Base-by-base conservation (phyloP, 768 basidiomycete genomes). In the Mycena rosella region DNA sequence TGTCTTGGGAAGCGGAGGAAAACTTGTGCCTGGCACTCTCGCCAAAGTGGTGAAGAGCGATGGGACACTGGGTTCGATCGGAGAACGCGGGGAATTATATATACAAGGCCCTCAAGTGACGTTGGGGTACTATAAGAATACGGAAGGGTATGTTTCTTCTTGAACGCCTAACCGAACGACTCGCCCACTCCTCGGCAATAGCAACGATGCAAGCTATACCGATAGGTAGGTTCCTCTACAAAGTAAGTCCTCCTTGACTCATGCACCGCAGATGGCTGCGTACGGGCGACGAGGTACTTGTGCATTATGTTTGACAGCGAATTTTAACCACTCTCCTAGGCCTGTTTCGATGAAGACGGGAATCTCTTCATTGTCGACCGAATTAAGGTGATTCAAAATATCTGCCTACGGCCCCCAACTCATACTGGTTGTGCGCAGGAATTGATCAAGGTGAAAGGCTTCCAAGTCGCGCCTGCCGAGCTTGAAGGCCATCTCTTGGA, bases 221-320 rank as follows among this genome's bases (percentile, higher is more conserved):
- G 80, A 91, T 65, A 90, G 89, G 87, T 89, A 70, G 65, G 80
- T n/a, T n/a, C n/a, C n/a, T n/a, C n/a, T n/a, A n/a, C n/a, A n/a
- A n/a, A n/a, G n/a, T n/a, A n/a, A n/a, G n/a, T n/a, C n/a, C n/a
- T n/a, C n/a, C 68, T 26, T 52, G 51, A 30, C 47, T 29, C 22
- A 11, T n/a, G 36, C 27, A n/a, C 22, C 30, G 14, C 63, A 87
- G 87, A 29, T 91, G 90, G 91, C 75, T 90, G 20, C 81, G 81
- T 54, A 91, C 91, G 1, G 91, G 89, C 1, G 89, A 91, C 67
- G 84, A 89, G 71, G 89, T 88, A 15, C 32, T 13, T 13, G 32
- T 34, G 32, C 7, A 34, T 13, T 34, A 13, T 34, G 13, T 34
- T 13, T 34, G 32, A 34, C 32, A 34, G 13, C 32, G 32, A 34